These are phyloP conservation scores for Echium plantagineum DNA, from an alignment of 257 asterid species.

Conservation along the genomic window DNA sequence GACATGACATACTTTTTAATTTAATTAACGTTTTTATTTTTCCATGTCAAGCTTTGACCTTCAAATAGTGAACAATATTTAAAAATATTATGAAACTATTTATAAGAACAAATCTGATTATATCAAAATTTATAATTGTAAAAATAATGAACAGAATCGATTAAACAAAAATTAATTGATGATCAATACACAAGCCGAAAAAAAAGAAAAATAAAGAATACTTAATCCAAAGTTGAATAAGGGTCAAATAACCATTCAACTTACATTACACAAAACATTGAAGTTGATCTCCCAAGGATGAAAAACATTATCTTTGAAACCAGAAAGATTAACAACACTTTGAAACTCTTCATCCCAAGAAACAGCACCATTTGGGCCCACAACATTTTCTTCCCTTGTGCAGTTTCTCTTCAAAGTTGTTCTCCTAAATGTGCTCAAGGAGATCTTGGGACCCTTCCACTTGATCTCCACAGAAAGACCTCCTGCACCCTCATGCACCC, in stretches of 20 bases:
- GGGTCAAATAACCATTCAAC: slow-evolving; percentile 8
- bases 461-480: slow-evolving; percentile 44
- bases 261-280: slow-evolving; percentile 63
- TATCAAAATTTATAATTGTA: too few relatives aligned
- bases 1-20: not conserved
- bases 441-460: slow-evolving; percentile 46
- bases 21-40: too few relatives aligned
- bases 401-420: slow-evolving; percentile 43
- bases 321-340: slow-evolving; percentile 52
- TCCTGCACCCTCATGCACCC: slow-evolving; percentile 44
- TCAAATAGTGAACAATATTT: too few relatives aligned
- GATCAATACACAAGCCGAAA: too few relatives aligned
- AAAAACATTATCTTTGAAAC: slow-evolving; percentile 66
- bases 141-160: too few relatives aligned
- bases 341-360: slow-evolving; percentile 89
- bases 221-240: not conserved
- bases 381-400: slow-evolving; percentile 45
- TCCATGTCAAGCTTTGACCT: not conserved
- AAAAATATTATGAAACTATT: too few relatives aligned
- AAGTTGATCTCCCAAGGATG: slow-evolving; percentile 92
- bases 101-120: too few relatives aligned
- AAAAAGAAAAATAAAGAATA: not conserved
- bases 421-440: slow-evolving; percentile 42
- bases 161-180: too few relatives aligned
- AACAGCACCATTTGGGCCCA: slow-evolving; percentile 35